Base-by-base conservation (phyloP, 441 rosid species). In the Melastoma candidum region DNA sequence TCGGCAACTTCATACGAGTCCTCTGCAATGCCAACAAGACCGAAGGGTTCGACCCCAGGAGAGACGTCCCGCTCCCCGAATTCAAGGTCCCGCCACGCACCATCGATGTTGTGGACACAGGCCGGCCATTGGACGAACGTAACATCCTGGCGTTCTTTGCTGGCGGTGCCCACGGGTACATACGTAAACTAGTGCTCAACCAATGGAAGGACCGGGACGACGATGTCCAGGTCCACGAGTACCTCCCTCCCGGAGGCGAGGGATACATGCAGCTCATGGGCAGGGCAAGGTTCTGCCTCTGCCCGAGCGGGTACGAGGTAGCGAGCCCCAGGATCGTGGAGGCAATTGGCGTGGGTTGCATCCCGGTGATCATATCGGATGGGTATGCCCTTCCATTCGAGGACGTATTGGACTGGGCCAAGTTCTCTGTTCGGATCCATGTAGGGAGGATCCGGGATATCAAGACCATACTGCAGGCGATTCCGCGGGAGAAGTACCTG, bases 251-350 rank as follows among this genome's bases (percentile, higher is more conserved):
- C 0, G 48, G 51, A 4, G 64, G 57, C 1, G 57, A 63, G n/a
- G 29, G 54, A 0, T 81, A 81, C 58, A 57, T 51, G 36, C 27
- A 57, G 12, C 44, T 64, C 45, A 75, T 77, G 78, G 76, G 67
- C 22, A 63, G 26, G 12, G 70, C 74, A 46, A 73, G 63, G 53
- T 82, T 71, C 63, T 82, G 89, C 53, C 22, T 82, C 58, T 82
- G 85, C 56, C 85, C 83, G 7, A 82, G 83, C 55, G 83, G 89
- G 48, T 75, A 47, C 17, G 79, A 79, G 47, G 85, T 82, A 17
- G 85, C 82, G 2, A 80, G 84, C 58, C 75, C 75, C 3, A 65
- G 81, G 49, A 11, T 70, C 8, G 68, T 60, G 0, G 68, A 67
- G 12, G 65, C 77, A 0, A 67, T 76, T 9, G 56, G 68, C 24